These are phyloP conservation scores for Tilletiaria anomala DNA, from an alignment of 1,284 basidiomycete genomes.

Conservation along the genomic window DNA sequence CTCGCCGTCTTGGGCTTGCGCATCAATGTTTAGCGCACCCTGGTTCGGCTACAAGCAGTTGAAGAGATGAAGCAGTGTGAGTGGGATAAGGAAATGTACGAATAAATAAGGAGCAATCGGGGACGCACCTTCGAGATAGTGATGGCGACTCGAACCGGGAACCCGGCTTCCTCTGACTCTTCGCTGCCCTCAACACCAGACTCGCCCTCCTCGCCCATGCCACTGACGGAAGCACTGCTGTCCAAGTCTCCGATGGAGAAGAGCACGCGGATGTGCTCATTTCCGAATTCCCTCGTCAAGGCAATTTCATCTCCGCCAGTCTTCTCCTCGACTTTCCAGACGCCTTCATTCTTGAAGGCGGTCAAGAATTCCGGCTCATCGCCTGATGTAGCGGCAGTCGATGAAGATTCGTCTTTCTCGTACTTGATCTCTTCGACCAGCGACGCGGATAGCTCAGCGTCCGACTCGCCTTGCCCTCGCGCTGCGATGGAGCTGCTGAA, in stretches of 20 bases:
- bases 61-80: neutral
- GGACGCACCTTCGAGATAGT: constrained; percentile 61
- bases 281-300: constrained; percentile 70
- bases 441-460: constrained; percentile 58
- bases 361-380: constrained; percentile 59
- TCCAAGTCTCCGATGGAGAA: constrained; percentile 36
- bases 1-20: constrained; percentile 50
- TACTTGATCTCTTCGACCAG: constrained; percentile 70
- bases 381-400: neutral
- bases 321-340: constrained; percentile 66
- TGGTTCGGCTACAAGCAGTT: constrained; percentile 2
- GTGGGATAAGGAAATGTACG: constrained; percentile 4
- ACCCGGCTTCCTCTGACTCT: constrained; percentile 13
- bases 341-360: constrained; percentile 56
- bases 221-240: constrained; percentile 11
- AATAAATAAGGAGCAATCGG: constrained; percentile 5
- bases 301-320: constrained; percentile 67
- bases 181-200: constrained; percentile 39
- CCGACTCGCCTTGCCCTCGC: constrained; percentile 45
- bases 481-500: constrained; percentile 6
- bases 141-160: constrained; percentile 63
- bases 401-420: constrained; percentile 51
- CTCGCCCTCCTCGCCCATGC: constrained; percentile 40
- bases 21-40: constrained; percentile 34
- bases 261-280: constrained; percentile 49